Evolutionary conservation across 257 asterid genomes (phyloP), one percentile per base, ranked within the genome.

Genomic region (Anisodus acutangulus): DNA sequence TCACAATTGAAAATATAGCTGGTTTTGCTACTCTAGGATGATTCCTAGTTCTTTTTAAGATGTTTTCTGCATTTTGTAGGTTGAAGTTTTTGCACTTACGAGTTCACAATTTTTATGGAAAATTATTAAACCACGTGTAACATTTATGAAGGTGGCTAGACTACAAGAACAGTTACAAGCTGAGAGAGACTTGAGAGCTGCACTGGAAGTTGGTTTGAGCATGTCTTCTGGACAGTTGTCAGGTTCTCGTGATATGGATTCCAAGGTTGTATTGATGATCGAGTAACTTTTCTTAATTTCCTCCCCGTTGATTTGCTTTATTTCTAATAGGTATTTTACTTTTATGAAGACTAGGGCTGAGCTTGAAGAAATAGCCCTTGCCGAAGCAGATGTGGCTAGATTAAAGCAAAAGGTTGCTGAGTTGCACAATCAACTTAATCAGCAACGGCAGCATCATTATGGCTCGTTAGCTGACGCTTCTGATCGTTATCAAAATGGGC

Each of bases 161-260:
- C 90, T 96, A 89, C 98, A 94, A 92, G 99, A 95, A 85, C 99
- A 96, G 90, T 91, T 95, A 88, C 99, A 94, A 90, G 98, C 98
- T 51, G 99, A 96, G 90, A 94, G 98, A 88, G 99, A 96, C 86
- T 85, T 96, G 81, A 92, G 97, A 86, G 97, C 98, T 87, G 99
- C 98, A 60, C 84, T 94, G 71, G 99, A 95, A 90, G 98, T 92
- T 84, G 99, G 98, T 47, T 84, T 95, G 91, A 95, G 98, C 93
- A 93, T 96, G 98, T 93, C 99, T 63, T 89, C 99, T 80, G 98
- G 95, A 39, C 96, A 93, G 87, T 85, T 92, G 83, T 88, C 97
- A 79, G 93, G 94, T 88, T 89, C 98, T 83, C 94, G 93, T 68
- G 90, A 91, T 88, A 93, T 94, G 98, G 98, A 96, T 89, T 93